Conservation (phyloP, 495 filamentous ascomycete species). For the Podospora pseudoanserina region DNA sequence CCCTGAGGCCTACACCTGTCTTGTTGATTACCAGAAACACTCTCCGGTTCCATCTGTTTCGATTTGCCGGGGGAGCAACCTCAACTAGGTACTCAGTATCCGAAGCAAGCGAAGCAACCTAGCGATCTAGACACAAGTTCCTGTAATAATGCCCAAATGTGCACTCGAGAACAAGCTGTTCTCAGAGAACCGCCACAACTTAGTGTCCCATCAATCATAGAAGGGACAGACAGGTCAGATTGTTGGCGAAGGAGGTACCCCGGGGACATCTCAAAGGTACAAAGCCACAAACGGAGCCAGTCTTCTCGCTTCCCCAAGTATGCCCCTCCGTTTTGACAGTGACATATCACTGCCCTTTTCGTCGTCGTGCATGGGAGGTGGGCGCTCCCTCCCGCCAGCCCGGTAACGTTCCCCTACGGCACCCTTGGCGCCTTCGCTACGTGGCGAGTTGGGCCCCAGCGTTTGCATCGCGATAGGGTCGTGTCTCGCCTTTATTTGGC, state of each 20-base stretch:
- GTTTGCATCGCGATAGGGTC: not conserved
- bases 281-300: slow-evolving; percentile 4
- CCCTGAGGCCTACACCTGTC: no score
- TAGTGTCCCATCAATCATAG: not conserved
- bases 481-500: slow-evolving; percentile 4
- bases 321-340: not conserved
- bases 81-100: no score
- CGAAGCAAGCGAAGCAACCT: no score
- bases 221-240: not conserved
- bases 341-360: not conserved
- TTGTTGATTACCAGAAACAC: no score
- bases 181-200: not conserved
- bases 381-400: not conserved
- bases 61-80: no score
- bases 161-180: not conserved
- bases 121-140: no score
- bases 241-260: not conserved
- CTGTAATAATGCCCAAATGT: not conserved
- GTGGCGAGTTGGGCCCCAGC: not conserved
- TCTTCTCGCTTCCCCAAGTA: not conserved
- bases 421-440: not conserved
- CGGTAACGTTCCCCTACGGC: not conserved
- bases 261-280: slow-evolving; percentile 3
- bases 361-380: not conserved
- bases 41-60: no score